These are phyloP conservation scores for Emericellopsis atlantica DNA, from an alignment of 2,329 filamentous ascomycete genomes.

Conservation along the genomic window DNA sequence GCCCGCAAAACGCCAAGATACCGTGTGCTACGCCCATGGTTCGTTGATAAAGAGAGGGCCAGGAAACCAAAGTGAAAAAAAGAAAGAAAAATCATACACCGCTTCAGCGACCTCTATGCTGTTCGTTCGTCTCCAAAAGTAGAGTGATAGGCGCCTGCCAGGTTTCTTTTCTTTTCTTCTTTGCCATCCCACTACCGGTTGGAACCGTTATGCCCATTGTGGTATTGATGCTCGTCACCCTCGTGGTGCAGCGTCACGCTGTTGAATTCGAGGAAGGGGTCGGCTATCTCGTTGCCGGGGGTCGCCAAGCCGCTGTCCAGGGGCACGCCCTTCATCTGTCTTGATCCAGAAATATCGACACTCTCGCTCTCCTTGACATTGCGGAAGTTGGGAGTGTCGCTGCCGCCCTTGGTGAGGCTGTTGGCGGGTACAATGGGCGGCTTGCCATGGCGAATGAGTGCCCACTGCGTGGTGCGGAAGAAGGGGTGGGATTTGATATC, in stretches of 20 bases:
- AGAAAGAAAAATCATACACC: too few relatives aligned
- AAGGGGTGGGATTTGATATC: constrained; percentile 96
- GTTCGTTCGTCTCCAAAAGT: too few relatives aligned
- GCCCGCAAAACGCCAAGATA: too few relatives aligned
- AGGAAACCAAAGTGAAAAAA: too few relatives aligned
- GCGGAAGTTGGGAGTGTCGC: constrained; percentile 93
- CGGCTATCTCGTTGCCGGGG: constrained; percentile 66
- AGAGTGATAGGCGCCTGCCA: too few relatives aligned
- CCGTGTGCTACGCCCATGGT: too few relatives aligned
- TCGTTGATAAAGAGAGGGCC: too few relatives aligned
- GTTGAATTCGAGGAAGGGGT: constrained; percentile 98
- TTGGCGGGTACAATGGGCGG: constrained; percentile 92
- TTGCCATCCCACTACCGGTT: constrained; percentile 1
- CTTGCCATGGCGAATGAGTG: constrained; percentile 92
- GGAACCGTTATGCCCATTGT: constrained; percentile 1
- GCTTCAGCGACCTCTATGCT: too few relatives aligned
- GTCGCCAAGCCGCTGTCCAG: constrained; percentile 78
- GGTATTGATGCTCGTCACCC: constrained; percentile 48
- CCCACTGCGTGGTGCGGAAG: constrained; percentile 94
- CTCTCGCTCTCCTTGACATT: constrained; percentile 97
- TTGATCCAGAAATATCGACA: constrained; percentile 65
- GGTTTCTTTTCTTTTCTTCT: neutral
- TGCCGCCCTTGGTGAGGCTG: constrained; percentile 49
- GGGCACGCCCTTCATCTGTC: constrained; percentile 61
- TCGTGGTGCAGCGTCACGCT: constrained; percentile 96